A percentile compares a stretch with the other conserved stretches of the same genome.
These are phyloP conservation scores for Carex myosuroides DNA, from an alignment of 176 grass and related monocot species.

Conservation along the genomic window DNA sequence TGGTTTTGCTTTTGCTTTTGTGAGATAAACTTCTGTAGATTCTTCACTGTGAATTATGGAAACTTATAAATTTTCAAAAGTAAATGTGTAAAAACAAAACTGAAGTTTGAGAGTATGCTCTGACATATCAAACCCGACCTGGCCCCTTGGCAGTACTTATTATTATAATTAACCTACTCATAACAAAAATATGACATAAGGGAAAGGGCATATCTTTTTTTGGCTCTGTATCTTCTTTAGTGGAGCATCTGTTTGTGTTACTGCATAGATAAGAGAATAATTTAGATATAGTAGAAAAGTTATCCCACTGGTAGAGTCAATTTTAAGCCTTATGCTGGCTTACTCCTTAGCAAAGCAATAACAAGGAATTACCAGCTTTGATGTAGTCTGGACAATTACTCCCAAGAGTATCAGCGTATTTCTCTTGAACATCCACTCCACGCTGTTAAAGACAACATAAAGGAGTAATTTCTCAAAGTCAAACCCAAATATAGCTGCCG, in stretches of 20 bases:
- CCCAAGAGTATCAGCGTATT: not conserved
- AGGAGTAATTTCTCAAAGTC: not conserved
- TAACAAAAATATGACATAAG: not conserved
- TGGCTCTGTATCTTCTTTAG: conserved; percentile 22
- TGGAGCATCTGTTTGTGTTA: conserved; percentile 10
- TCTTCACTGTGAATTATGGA: conserved; percentile 15
- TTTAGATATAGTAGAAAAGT: not conserved
- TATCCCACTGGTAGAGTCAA: not conserved
- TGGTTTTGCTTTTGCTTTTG: conserved; percentile 21
- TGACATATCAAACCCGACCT: not conserved
- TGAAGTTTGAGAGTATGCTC: not conserved
- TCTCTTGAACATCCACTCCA: conserved; percentile 8
- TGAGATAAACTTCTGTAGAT: not conserved
- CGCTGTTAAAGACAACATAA: not conserved
- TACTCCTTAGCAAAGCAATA: not conserved
- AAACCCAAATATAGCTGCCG: not conserved
- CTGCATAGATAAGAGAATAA: not conserved
- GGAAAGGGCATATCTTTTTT: conserved; percentile 19
- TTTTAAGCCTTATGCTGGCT: not conserved
- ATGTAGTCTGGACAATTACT: not conserved
- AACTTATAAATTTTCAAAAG: not conserved
- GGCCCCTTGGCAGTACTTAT: not conserved
- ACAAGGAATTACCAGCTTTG: conserved; percentile 4
- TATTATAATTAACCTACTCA: not conserved
- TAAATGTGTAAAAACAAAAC: not conserved